Percentiles rank a stretch among this genome's conserved stretches.
Conservation (phyloP, 176 grass and related monocot genomes). For the Hyparrhenia diplandra region DNA sequence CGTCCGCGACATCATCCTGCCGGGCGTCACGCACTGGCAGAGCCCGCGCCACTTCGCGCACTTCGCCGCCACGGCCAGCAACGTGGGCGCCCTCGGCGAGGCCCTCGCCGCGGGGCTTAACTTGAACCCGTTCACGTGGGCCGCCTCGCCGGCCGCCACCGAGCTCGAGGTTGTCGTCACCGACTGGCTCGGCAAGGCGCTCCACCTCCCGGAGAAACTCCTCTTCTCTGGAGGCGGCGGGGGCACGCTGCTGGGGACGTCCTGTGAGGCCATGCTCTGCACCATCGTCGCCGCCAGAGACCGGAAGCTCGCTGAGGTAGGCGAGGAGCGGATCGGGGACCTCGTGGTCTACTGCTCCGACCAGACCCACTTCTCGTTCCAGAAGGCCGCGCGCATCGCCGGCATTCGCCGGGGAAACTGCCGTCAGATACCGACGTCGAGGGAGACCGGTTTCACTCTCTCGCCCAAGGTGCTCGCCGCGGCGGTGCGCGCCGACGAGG, state of each 20-base stretch:
- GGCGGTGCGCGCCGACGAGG: background rate
- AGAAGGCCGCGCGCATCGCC: conserved; percentile 39
- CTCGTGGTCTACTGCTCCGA: conserved; percentile 55
- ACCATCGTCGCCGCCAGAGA: conserved; percentile 42
- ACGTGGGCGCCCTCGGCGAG: conserved; percentile 28
- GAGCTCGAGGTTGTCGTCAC: conserved; percentile 45
- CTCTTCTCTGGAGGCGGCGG: conserved; percentile 32
- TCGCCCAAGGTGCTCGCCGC: background rate
- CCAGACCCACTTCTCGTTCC: conserved; percentile 48
- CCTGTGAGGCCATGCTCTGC: conserved; percentile 38
- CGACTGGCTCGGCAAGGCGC: conserved; percentile 46
- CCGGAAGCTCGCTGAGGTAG: conserved; percentile 21
- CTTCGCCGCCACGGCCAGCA: conserved; percentile 32
- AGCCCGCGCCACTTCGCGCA: conserved; percentile 39
- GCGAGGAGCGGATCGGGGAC: conserved; percentile 11
- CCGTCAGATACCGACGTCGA: background rate
- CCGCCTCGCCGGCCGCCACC: conserved; percentile 30
- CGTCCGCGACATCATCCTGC: conserved; percentile 9
- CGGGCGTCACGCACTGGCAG: conserved; percentile 45
- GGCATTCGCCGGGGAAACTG: conserved; percentile 23
- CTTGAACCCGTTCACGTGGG: conserved; percentile 38
- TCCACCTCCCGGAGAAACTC: conserved; percentile 4
- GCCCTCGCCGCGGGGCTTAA: conserved; percentile 28
- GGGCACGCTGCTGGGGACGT: conserved; percentile 33
- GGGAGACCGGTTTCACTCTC: background rate